Base-by-base conservation (phyloP, 768 basidiomycete genomes). In the Boletus subcaerulescens region DNA sequence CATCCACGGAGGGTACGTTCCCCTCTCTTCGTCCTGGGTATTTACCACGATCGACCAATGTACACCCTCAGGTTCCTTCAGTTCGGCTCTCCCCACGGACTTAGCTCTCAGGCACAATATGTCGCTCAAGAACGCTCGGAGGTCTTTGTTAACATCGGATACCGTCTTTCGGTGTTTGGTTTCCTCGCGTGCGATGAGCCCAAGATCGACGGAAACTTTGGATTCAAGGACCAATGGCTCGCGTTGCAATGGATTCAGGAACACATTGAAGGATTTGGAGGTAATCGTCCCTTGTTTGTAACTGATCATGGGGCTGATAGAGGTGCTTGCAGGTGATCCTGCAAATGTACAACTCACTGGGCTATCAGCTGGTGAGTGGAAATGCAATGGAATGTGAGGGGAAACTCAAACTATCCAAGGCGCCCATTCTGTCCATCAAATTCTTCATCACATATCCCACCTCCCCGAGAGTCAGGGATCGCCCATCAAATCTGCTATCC, bases 221-320 rank as follows among this genome's bases (percentile, higher is more conserved):
- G 89, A 1, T 91, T 91, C 74, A 91, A 90, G 68, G 89, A 91
- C 62, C 87, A 88, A 61, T 91, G 89, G 89, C 63, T 87, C 18
- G 89, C 84, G 1, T 63, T 91, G n/a, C 73, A 80, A 60, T 91
- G 89, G 88, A 73, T 91, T 24, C 80, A 74, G 44, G 79, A 79
- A 17, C 87, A 91, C 60, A 88, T 91, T 20, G 67, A 67, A 38
- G 71, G 73, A 0, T 91, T 91, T 58, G 90, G 89, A 68, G 89
- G 88, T 82, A 63, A 39, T n/a, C 5, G 7, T 3, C 38, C 14
- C 17, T 17, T 15, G 38, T 18, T 14, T 29, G 26, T 29, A 9
- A 29, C 8, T 9, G 9, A 29, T 29, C 9, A 29, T 29, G 29
- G 29, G 26, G 29, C 50, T 59, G 15, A 58, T 45, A 8, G 29